Conservation (phyloP, 805 yeast species). For the Starmerella tilneyi region DNA sequence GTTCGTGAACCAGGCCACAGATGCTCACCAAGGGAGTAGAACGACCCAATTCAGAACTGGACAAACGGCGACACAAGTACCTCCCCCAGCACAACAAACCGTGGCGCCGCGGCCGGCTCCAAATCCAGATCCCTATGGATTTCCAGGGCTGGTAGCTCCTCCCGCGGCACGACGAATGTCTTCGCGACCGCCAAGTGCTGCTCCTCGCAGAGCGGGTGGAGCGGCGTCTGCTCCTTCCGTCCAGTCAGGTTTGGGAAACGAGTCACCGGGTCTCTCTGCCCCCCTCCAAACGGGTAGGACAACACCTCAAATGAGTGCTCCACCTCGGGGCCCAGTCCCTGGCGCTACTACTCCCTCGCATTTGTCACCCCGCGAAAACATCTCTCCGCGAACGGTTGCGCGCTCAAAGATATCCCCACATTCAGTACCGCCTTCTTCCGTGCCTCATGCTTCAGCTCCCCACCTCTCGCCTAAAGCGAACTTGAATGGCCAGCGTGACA, state of each 20-base stretch:
- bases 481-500: too few species aligned
- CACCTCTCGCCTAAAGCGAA: background rate
- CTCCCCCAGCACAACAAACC: background rate
- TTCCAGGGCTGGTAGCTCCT: constrained; percentile 15
- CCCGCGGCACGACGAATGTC: background rate
- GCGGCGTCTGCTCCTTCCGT: background rate
- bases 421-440: too few species aligned
- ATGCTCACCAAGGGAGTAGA: too few species aligned
- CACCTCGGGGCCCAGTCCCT: background rate
- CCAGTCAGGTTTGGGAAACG: too few species aligned
- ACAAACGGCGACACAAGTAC: background rate
- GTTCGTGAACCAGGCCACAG: constrained; percentile 1
- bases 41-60: too few species aligned
- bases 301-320: background rate
- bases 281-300: too few species aligned
- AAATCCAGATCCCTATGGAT: constrained; percentile 25
- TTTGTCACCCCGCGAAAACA: background rate
- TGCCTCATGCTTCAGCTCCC: too few species aligned
- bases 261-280: too few species aligned
- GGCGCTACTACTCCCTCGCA: background rate
- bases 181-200: background rate
- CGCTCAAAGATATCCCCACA: background rate
- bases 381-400: background rate
- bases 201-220: background rate
- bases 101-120: constrained; percentile 2